Conservation (phyloP, 768 basidiomycete genomes). For the Gymnopilus dilepis region DNA sequence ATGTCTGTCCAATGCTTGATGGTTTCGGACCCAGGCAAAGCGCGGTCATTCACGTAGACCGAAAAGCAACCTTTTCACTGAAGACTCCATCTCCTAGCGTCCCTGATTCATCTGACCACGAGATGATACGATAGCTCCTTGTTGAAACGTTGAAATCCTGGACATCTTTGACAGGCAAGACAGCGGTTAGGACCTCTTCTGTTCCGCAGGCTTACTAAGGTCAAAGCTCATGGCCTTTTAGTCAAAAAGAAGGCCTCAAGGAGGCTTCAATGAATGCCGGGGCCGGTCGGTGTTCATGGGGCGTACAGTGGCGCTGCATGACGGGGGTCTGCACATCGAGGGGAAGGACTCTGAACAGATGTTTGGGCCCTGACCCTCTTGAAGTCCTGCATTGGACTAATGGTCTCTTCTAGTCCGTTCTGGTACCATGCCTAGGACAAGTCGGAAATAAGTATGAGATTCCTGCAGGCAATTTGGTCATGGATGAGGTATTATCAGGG, state of each 20-base stretch:
- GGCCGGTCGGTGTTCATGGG: conserved; percentile 11
- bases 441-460: neutral
- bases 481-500: neutral
- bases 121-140: neutral
- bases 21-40: neutral
- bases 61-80: neutral
- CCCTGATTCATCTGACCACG: neutral
- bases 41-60: neutral
- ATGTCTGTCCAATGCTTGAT: neutral
- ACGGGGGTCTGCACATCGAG: neutral
- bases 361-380: neutral
- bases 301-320: neutral
- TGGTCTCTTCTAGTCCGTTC: neutral
- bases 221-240: neutral
- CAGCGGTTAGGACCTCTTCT: neutral
- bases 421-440: neutral
- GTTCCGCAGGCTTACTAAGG: neutral
- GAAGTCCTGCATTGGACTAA: neutral
- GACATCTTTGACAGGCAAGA: neutral
- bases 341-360: neutral
- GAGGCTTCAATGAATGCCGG: conserved; percentile 9
- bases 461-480: neutral
- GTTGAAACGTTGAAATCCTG: neutral
- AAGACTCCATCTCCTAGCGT: neutral
- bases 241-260: neutral